These are phyloP conservation scores for Pyrenophora seminiperda DNA, from an alignment of 2,329 filamentous ascomycete genomes.

Conservation along the genomic window DNA sequence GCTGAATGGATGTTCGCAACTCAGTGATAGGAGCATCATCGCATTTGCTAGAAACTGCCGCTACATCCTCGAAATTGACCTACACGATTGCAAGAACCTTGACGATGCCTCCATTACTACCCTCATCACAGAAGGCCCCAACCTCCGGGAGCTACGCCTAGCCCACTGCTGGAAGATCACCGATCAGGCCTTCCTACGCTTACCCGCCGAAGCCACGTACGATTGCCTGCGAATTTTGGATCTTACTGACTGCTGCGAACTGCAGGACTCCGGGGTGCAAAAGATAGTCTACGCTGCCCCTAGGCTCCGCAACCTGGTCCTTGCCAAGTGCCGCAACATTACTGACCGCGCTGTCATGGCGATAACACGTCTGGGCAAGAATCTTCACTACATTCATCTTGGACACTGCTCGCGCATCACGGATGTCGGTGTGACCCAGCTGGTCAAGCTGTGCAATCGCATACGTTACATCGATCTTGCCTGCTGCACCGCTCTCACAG, in stretches of 20 bases:
- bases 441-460: conserved; percentile 85
- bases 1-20: conserved; percentile 86
- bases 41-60: conserved; percentile 88
- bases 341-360: conserved; percentile 86
- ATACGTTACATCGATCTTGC: conserved; percentile 97
- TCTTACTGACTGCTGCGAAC: conserved; percentile 81
- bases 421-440: conserved; percentile 80
- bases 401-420: conserved; percentile 93
- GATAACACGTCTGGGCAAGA: conserved; percentile 90
- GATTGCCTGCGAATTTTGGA: conserved; percentile 93
- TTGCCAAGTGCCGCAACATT: conserved; percentile 92
- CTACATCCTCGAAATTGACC: conserved; percentile 94
- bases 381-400: conserved; percentile 93
- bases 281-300: conserved; percentile 87
- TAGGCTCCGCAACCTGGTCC: conserved; percentile 85
- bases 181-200: conserved; percentile 82
- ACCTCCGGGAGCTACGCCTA: conserved; percentile 87
- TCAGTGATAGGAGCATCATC: conserved; percentile 80
- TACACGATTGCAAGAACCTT: conserved; percentile 82
- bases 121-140: conserved; percentile 75
- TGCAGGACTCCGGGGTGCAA: conserved; percentile 86
- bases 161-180: conserved; percentile 84
- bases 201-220: conserved; percentile 72
- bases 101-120: conserved; percentile 83
- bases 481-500: conserved; percentile 89